phyloP scores from a whole-genome alignment of 2,329 filamentous ascomycete species.

The Zymoseptoria ardabiliae region DNA sequence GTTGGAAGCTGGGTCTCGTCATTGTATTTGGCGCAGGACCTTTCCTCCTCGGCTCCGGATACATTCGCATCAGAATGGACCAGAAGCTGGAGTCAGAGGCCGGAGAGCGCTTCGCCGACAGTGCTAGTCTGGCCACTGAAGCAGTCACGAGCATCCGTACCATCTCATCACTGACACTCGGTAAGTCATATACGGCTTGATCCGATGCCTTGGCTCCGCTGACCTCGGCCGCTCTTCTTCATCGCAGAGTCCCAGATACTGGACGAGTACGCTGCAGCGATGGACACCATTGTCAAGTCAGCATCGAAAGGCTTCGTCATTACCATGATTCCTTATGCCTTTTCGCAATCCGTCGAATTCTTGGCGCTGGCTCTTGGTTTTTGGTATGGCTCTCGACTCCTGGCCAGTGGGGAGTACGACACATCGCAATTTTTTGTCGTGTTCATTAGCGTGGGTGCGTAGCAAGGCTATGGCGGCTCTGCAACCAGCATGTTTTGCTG shows the following conservation, averaged over 20 bases:
- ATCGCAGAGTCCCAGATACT: conserved; percentile 21
- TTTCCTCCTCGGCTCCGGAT: conserved; percentile 29
- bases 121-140: conserved; percentile 31
- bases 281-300: conserved; percentile 22
- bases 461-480: too few relatives aligned
- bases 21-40: conserved; percentile 30
- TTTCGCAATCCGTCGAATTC: conserved; percentile 30
- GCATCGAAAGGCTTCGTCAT: conserved; percentile 15
- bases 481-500: too few relatives aligned
- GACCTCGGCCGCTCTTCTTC: background rate
- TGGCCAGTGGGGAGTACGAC: conserved; percentile 29
- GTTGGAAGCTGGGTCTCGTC: conserved; percentile 33
- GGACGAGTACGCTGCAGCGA: conserved; percentile 22
- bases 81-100: conserved; percentile 26
- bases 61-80: conserved; percentile 29
- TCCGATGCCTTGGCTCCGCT: background rate
- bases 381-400: conserved; percentile 30
- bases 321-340: conserved; percentile 24
- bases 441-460: conserved; percentile 41
- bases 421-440: conserved; percentile 47
- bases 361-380: conserved; percentile 29
- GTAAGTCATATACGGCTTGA: background rate
- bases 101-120: conserved; percentile 26
- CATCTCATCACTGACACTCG: conserved; percentile 21
- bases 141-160: conserved; percentile 30